These are phyloP conservation scores for Pythium utonaiense DNA, from an alignment of 352 stramenopile genomes.

Conservation along the genomic window DNA sequence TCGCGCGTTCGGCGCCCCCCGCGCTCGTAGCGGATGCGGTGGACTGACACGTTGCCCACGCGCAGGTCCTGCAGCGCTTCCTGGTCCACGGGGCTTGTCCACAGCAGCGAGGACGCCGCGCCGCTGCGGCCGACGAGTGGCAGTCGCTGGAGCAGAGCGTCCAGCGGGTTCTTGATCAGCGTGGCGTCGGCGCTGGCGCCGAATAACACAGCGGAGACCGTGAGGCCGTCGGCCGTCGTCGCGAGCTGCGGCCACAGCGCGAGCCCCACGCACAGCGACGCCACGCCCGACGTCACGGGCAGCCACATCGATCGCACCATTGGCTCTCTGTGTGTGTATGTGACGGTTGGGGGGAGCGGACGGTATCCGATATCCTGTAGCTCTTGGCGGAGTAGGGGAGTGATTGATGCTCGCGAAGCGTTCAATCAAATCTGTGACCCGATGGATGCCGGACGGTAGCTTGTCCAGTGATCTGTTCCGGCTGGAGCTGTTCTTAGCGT, in stretches of 20 bases:
- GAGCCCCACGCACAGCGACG: slow-evolving; percentile 10
- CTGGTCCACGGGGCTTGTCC: slow-evolving; percentile 4
- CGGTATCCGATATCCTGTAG: too few species aligned
- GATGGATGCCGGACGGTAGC: too few species aligned
- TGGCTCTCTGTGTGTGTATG: too few species aligned
- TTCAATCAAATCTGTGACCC: too few species aligned
- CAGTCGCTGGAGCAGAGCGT: slow-evolving; percentile 11
- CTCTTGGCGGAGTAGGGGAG: too few species aligned
- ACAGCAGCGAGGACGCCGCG: slow-evolving; percentile 11
- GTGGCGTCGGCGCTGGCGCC: not conserved
- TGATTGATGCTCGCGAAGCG: too few species aligned
- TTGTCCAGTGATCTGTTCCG: too few species aligned
- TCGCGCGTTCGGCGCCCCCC: not conserved
- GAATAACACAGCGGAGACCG: slow-evolving; percentile 9
- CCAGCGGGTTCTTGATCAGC: slow-evolving; percentile 5
- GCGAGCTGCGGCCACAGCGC: slow-evolving; percentile 17
- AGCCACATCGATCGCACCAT: slow-evolving; percentile 28
- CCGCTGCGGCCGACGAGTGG: slow-evolving; percentile 8
- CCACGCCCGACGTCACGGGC: slow-evolving; percentile 23
- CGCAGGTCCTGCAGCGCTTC: slow-evolving; percentile 33
- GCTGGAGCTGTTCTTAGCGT: too few species aligned
- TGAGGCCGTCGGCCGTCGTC: slow-evolving; percentile 12
- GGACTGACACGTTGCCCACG: slow-evolving; percentile 55
- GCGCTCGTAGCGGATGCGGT: slow-evolving; percentile 52
- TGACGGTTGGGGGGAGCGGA: too few species aligned